Conservation (phyloP, 306 rosid species). For the Ammopiptanthus mongolicus region DNA sequence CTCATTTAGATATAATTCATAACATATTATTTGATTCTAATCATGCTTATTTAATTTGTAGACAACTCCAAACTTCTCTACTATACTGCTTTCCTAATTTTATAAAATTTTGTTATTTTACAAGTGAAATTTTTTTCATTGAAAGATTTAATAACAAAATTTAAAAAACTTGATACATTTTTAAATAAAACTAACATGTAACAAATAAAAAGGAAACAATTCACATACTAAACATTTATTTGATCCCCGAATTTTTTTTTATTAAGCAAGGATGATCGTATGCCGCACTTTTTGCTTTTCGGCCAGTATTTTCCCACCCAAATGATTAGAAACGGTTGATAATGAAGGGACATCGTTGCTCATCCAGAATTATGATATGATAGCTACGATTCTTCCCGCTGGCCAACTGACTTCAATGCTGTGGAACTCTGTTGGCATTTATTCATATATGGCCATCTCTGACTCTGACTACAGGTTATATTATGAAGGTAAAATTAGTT, state of each 20-base stretch:
- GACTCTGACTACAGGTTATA: too few species aligned
- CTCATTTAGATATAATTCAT: not conserved
- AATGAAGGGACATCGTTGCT: not conserved
- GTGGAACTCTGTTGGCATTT: not conserved
- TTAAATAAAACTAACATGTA: too few species aligned
- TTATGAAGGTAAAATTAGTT: too few species aligned
- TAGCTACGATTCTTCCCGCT: not conserved
- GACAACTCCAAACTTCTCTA: not conserved
- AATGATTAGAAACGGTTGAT: slow-evolving; percentile 4
- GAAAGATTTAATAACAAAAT: too few species aligned
- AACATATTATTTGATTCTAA: not conserved
- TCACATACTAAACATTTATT: too few species aligned
- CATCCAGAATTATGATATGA: not conserved
- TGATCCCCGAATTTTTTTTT: too few species aligned
- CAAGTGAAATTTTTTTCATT: too few species aligned
- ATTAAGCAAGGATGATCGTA: not conserved
- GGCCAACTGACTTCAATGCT: not conserved
- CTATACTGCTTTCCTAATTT: too few species aligned
- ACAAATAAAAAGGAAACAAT: too few species aligned
- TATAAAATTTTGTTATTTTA: too few species aligned
- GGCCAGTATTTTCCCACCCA: not conserved
- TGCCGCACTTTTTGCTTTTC: slow-evolving; percentile 22
- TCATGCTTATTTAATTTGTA: not conserved
- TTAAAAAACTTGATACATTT: too few species aligned
- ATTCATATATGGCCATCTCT: not conserved